A percentile compares a stretch with the other conserved stretches of the same genome.
phyloP scores from a whole-genome alignment of 1,139 yeast genomes.

The Pichia sp. region DNA sequence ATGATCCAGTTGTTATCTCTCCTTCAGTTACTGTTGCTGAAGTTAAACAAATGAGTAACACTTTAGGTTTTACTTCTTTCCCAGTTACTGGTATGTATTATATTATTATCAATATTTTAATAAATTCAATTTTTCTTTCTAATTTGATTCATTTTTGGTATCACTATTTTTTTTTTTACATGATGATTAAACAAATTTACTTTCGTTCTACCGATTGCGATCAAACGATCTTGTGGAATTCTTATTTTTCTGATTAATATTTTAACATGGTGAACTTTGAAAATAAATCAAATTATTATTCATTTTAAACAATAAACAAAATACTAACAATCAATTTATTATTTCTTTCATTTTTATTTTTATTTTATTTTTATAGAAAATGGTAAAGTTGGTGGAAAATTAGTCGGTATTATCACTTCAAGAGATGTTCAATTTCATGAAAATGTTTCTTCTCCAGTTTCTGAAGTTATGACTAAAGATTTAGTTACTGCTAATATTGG shows the following conservation, averaged over 20 bases:
- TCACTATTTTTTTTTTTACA: conserved; percentile 15
- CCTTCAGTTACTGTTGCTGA: conserved; percentile 77
- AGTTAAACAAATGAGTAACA: conserved; percentile 62
- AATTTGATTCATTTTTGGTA: no score
- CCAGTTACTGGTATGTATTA: conserved; percentile 97
- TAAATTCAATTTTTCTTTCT: no score
- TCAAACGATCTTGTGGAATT: conserved; percentile 97
- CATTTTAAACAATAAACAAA: not conserved
- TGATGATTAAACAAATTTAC: conserved; percentile 67
- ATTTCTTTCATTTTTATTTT: conserved; percentile 1
- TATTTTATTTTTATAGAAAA: conserved; percentile 42
- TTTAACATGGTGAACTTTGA: not conserved
- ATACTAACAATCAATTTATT: conserved; percentile 10
- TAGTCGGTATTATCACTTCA: conserved; percentile 91
- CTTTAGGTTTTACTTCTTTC: conserved; percentile 91
- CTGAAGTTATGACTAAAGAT: conserved; percentile 85
- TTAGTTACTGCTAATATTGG: conserved; percentile 80
- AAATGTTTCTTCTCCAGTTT: conserved; percentile 51
- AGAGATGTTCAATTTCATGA: conserved; percentile 97
- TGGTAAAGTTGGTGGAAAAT: conserved; percentile 84
- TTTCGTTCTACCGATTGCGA: conserved; percentile 99
- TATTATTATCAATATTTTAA: no score
- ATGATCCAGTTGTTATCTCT: conserved; percentile 82
- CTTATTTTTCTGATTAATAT: conserved; percentile 36
- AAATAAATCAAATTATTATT: not conserved